Evolutionary conservation across 1,139 yeast species (phyloP).

Genomic region (Blastobotrys indianensis): DNA sequence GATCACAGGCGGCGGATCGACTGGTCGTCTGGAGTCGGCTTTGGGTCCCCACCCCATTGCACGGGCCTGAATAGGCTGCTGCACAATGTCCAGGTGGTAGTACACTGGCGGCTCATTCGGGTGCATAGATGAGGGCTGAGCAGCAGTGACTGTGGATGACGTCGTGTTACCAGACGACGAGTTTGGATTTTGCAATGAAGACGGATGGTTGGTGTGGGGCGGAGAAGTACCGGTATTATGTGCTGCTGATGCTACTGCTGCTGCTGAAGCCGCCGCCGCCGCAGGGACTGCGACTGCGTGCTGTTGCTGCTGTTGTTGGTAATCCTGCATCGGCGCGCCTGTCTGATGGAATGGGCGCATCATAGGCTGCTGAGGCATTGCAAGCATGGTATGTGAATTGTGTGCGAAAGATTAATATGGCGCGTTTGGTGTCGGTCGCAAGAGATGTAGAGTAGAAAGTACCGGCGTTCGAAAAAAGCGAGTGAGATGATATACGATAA

Average conservation of each 20-base stretch:
- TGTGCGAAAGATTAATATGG: background rate
- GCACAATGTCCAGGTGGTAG: conserved; percentile 23
- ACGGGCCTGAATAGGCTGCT: conserved; percentile 31
- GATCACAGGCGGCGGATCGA: conserved; percentile 33
- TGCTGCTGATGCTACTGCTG: background rate
- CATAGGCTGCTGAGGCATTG: conserved; percentile 11
- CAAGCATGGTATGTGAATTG: conserved; percentile 5
- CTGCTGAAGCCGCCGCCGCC: background rate
- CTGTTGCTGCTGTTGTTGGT: conserved; percentile 1
- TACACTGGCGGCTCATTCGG: conserved; percentile 2
- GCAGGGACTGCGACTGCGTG: conserved; percentile 1
- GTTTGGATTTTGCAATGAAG: background rate
- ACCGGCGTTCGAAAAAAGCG: too few relatives aligned
- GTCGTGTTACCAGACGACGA: background rate
- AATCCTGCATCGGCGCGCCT: background rate
- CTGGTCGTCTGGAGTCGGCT: conserved; percentile 33
- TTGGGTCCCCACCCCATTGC: conserved; percentile 34
- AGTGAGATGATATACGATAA: too few relatives aligned
- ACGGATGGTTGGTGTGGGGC: background rate
- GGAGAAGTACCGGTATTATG: background rate
- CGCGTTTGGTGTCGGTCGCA: background rate
- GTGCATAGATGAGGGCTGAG: background rate
- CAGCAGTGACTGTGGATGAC: background rate
- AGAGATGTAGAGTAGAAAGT: background rate
- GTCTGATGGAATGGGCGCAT: conserved; percentile 5